Evolutionary conservation across 2,329 filamentous ascomycete genomes (phyloP), one percentile per base, ranked within the genome.

Genomic region (Aschersonia sp.): DNA sequence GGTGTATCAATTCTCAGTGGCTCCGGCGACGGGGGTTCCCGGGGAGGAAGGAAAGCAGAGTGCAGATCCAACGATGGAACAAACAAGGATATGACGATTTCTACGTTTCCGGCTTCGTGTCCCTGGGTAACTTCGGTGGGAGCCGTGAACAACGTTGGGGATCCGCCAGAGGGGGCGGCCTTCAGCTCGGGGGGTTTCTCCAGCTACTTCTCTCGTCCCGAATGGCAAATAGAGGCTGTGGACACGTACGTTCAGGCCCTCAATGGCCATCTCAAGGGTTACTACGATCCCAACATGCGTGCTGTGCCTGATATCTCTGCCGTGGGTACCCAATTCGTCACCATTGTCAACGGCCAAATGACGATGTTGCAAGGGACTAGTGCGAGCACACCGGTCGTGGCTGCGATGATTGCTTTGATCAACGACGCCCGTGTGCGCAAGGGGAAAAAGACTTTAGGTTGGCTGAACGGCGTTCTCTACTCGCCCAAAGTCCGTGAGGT

Each of bases 81-180:
- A 42, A 69, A 75, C 50, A 71, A 66, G 1, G 71, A 71, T 8
- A 67, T 71, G 22, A 78, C 81, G 56, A 65, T 78, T 32, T 71
- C 79, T 1, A 72, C 70, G 5, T 87, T 85, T 61, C 83, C 83
- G 0, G 75, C 73, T 0, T 73, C 74, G 0, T 87, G 83, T 54
- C 82, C 81, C 0, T 86, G 76, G 59, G 74, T 85, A 6, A 86
- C 83, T 0, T 65, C 72, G 2, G 75, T 86, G 1, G 83, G 83
- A 6, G 81, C 75, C 1, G 80, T 78, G 1, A 57, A 51, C 40
- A 64, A 64, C 53, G 53, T 53, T 2, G 53, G 54, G 4, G 57
- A 62, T 4, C 67, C 67, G 0, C 64, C 71, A 9, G 57, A 54
- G 2, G 72, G 65, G 2, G 66, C 72, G 2, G 54, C 53, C n/a